Base-by-base conservation (phyloP, 2,329 filamentous ascomycete genomes). In the Chrysoporthe austroafricana region DNA sequence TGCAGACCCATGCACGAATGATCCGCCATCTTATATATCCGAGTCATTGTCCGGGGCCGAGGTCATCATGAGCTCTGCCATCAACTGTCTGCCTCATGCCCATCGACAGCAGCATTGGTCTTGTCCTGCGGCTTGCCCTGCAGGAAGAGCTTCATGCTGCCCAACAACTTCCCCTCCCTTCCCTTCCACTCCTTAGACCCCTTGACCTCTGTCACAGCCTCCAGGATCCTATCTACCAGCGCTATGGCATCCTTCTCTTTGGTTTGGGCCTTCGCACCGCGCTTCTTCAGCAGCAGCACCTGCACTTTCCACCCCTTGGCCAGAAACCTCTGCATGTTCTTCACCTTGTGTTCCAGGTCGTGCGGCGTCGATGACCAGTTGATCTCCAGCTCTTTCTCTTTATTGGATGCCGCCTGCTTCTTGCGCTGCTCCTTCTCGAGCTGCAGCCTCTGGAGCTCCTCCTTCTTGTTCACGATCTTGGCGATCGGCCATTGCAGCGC, bases 351-450 rank as follows among this genome's bases (percentile, higher is more conserved):
- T n/a, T 80, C 80, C 63, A 97, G 77, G 80, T 97, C 94, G 75
- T 95, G 86, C 14, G 79, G 75, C 69, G 89, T 89, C 74, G 97
- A 96, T 44, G 90, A 89, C 94, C 94, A 98, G 77, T 93, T 95
- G 73, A 98, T 73, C 80, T 97, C 94, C n/a, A 97, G 78, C 75
- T 90, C 90, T 81, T 97, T 97, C 74, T 77, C 69, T 71, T 78
- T 76, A 70, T 79, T 74, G 73, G 73, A 72, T 68, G 81, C 79
- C 58, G 81, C 81, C 64, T 76, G 80, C 71, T 76, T 81, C 73
- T 79, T 78, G 70, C 81, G 80, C 71, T 79, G 81, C 69, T 82
- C 78, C 70, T 83, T 82, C 54, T 77, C 72, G 62, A 78, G 76
- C 71, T 82, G 78, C 69, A 79, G 78, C 64, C 61, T 61, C 76